Base-by-base conservation (phyloP, 2,329 filamentous ascomycete genomes). In the Arthrobotrys iridis region DNA sequence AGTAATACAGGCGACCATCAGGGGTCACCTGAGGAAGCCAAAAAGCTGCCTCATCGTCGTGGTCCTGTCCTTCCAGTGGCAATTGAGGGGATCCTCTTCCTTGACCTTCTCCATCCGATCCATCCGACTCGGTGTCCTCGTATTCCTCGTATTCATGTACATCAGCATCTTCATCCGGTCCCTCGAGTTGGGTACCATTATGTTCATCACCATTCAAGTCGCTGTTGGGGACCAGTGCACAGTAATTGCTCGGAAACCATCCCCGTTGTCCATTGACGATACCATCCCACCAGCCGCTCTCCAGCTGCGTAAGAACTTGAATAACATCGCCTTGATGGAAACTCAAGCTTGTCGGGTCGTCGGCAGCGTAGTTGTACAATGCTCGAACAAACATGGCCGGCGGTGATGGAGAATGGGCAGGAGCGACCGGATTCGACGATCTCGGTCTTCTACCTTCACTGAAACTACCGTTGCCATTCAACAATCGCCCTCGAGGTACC, bases 221-320 rank as follows among this genome's bases (percentile, higher is more conserved):
- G 58, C 90, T 87, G 79, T 89, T 89, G 73, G 89, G 88, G 79
- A 98, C 91, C 77, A 95, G 89, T 78, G 93, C 90, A 84, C 95
- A 98, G 84, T 99, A 99, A 83, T 99, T 99, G 86, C 94, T 98
- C 37, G 95, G 95, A 82, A 99, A 99, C 95, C 95, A 99, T 82
- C 95, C 95, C 81, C 95, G 90, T 79, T 97, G 91, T 72, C 93
- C 93, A 80, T 97, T 95, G 82, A 99, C 97, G 66, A 99, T 93
- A 55, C 95, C 95, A 84, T 99, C 95, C 95, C 95, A 99, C 95
- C 95, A 99, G 67, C 95, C 95, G 80, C 93, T 98, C 83, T 99
- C 95, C 68, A 98, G 87, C 84, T 97, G 94, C 62, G 95, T 99
- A 80, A 99, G 94, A 79, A 99, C 95, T 84, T 98, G 94, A 80